Evolutionary conservation across 805 yeast species (phyloP).

Genomic region (Myxozyma kluyveri): DNA sequence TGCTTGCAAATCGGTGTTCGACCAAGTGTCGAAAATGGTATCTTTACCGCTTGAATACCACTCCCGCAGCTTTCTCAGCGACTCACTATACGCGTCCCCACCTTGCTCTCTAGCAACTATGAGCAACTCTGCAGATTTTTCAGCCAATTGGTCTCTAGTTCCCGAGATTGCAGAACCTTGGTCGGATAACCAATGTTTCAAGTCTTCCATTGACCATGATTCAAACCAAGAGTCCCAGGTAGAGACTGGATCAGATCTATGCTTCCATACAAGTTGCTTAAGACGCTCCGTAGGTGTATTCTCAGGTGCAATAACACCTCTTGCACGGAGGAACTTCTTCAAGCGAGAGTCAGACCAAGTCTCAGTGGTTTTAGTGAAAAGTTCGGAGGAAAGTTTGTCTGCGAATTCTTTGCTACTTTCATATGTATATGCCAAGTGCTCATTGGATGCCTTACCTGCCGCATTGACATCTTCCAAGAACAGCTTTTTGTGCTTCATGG

Average conservation of each 20-base stretch:
- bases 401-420: slow-evolving; percentile 29
- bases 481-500: slow-evolving; percentile 37
- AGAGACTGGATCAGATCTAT: slow-evolving; percentile 42
- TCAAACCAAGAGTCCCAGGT: slow-evolving; percentile 48
- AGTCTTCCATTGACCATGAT: slow-evolving; percentile 51
- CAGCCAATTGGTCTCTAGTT: slow-evolving; percentile 48
- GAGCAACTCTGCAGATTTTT: slow-evolving; percentile 47
- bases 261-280: slow-evolving; percentile 43
- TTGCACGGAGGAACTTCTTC: slow-evolving; percentile 38
- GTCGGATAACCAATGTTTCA: slow-evolving; percentile 50
- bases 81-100: slow-evolving; percentile 39
- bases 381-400: slow-evolving; percentile 17
- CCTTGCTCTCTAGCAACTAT: slow-evolving; percentile 47
- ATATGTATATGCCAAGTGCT: slow-evolving; percentile 10
- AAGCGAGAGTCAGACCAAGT: slow-evolving; percentile 40
- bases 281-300: slow-evolving; percentile 42
- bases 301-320: slow-evolving; percentile 38
- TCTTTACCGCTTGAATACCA: slow-evolving; percentile 42
- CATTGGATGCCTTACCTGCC: slow-evolving; percentile 19
- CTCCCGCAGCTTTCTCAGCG: slow-evolving; percentile 42
- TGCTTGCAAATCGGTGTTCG: slow-evolving; percentile 51
- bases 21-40: slow-evolving; percentile 51
- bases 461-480: slow-evolving; percentile 34
- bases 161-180: slow-evolving; percentile 44
- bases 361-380: slow-evolving; percentile 32